Evolutionary conservation across 2,329 filamentous ascomycete genomes (phyloP).

Genomic region (Corniculantispora saksenae): DNA sequence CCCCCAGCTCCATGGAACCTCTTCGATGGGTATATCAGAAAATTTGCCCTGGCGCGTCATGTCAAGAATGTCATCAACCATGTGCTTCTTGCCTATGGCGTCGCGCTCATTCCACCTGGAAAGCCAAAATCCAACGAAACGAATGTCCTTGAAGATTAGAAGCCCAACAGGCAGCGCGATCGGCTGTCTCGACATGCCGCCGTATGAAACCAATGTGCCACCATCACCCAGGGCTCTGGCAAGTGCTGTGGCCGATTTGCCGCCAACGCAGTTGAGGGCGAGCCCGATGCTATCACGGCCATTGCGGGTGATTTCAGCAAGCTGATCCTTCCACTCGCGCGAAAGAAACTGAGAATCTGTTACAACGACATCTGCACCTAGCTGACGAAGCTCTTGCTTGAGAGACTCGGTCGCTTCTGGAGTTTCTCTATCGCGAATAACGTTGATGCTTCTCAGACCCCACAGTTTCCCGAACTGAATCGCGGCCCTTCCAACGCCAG

Average conservation of each 20-base stretch:
- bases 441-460: conserved; percentile 89
- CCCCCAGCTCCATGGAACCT: conserved; percentile 80
- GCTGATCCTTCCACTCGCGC: conserved; percentile 61
- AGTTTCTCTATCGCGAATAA: conserved; percentile 73
- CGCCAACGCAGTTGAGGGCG: conserved; percentile 91
- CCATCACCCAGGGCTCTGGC: conserved; percentile 70
- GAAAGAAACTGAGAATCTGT: conserved; percentile 57
- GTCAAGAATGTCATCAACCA: conserved; percentile 81
- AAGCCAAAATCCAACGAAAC: conserved; percentile 93
- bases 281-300: conserved; percentile 73
- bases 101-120: conserved; percentile 83
- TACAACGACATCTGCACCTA: conserved; percentile 60
- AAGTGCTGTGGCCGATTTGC: conserved; percentile 76
- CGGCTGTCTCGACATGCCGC: conserved; percentile 90
- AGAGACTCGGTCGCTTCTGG: conserved; percentile 63
- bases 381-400: conserved; percentile 50
- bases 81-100: conserved; percentile 71
- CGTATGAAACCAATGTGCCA: conserved; percentile 86
- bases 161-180: conserved; percentile 78
- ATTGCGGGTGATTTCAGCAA: conserved; percentile 67
- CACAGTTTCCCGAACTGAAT: conserved; percentile 85
- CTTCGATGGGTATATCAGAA: conserved; percentile 77
- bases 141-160: conserved; percentile 90
- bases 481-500: conserved; percentile 84
- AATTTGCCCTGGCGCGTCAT: conserved; percentile 77